Conservation (phyloP, 2,329 filamentous ascomycete species). For the Didymella exigua region DNA sequence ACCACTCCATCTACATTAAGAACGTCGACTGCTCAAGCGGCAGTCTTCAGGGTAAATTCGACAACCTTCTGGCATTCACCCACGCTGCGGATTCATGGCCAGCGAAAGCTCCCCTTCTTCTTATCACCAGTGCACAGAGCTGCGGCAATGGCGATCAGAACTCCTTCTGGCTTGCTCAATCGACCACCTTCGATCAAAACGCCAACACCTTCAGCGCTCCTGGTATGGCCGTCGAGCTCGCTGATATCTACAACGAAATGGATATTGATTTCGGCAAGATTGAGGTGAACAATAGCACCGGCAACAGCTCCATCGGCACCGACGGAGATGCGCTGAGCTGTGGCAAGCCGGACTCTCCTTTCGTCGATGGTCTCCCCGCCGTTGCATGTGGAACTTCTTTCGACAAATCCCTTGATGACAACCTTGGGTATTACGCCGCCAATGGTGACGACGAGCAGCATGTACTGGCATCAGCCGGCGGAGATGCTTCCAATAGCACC, state of each 20-base stretch:
- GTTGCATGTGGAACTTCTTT: slow-evolving; percentile 14
- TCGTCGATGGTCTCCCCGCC: slow-evolving; percentile 9
- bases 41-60: slow-evolving; percentile 13
- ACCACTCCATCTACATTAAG: slow-evolving; percentile 14
- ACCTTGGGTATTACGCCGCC: slow-evolving; percentile 8
- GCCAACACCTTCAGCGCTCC: slow-evolving; percentile 14
- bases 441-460: slow-evolving; percentile 11
- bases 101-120: slow-evolving; percentile 9
- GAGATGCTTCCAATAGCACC: not conserved
- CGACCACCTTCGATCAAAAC: not conserved
- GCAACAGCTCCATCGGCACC: not conserved
- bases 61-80: slow-evolving; percentile 9
- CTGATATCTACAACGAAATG: slow-evolving; percentile 12
- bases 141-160: slow-evolving; percentile 14
- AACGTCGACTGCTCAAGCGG: slow-evolving; percentile 5
- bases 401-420: slow-evolving; percentile 7
- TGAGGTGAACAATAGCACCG: slow-evolving; percentile 7
- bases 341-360: slow-evolving; percentile 11
- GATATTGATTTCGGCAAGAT: slow-evolving; percentile 17
- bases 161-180: slow-evolving; percentile 14
- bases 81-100: slow-evolving; percentile 14
- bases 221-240: slow-evolving; percentile 2
- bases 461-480: slow-evolving; percentile 6
- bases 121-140: slow-evolving; percentile 12
- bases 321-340: slow-evolving; percentile 4